Evolutionary conservation across 257 asterid species (phyloP).

Genomic region (Coffea eugenioides): DNA sequence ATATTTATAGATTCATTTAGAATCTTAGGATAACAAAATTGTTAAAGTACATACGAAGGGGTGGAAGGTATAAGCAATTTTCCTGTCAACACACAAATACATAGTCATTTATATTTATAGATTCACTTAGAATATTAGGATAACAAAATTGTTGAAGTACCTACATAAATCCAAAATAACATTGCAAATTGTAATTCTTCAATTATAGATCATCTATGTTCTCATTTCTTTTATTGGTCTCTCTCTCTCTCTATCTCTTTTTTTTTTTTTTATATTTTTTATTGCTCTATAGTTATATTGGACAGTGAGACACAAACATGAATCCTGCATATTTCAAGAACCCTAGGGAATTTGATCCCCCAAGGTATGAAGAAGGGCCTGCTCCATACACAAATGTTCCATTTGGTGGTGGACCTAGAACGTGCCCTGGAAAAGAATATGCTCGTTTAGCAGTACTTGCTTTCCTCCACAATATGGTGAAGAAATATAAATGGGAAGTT

Average conservation of each 20-base stretch:
- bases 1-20: too few relatives aligned
- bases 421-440: constrained; percentile 79
- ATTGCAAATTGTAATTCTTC: too few relatives aligned
- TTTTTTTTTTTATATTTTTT: too few relatives aligned
- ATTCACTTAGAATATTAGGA: too few relatives aligned
- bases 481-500: constrained; percentile 58
- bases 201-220: too few relatives aligned
- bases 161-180: too few relatives aligned
- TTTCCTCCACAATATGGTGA: constrained; percentile 57
- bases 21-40: too few relatives aligned
- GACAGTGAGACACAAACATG: constrained; percentile 61
- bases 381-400: constrained; percentile 59
- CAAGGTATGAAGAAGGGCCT: constrained; percentile 48
- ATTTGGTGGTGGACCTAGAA: constrained; percentile 76
- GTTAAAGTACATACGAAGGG: constrained; percentile 26
- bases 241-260: too few relatives aligned
- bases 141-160: too few relatives aligned
- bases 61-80: constrained; percentile 31
- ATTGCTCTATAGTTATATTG: constrained; percentile 46
- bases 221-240: too few relatives aligned
- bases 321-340: constrained; percentile 50
- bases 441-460: constrained; percentile 59
- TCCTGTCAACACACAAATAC: too few relatives aligned
- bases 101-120: too few relatives aligned
- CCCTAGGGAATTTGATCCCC: constrained; percentile 57